Evolutionary conservation across 1,284 basidiomycete genomes (phyloP), one percentile per base, ranked within the genome.

Genomic region (Cerrena zonata): DNA sequence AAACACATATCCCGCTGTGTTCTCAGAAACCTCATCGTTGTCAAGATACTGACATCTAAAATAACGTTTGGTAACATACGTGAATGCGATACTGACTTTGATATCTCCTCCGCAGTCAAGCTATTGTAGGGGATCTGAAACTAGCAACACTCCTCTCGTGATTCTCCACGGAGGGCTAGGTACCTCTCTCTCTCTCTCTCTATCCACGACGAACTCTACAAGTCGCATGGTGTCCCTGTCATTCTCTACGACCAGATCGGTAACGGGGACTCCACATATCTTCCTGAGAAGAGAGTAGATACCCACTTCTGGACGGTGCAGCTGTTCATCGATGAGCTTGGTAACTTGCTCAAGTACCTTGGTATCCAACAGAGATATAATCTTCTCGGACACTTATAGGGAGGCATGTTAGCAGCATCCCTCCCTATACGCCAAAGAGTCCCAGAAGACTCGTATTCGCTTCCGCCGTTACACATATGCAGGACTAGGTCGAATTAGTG

Each of bases 221-320:
- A 48, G 42, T 50, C 34, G 1, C 37, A 58, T 53, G 44, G 43
- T n/a, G n/a, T n/a, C n/a, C 74, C 74, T 0, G 61, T 78, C 52
- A 53, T 79, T 46, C 54, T 79, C 45, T 77, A 78, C 58, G 76
- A 78, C 53, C 75, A 77, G 54, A 52, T 79, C 26, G 77, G 77
- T 5, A 69, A 57, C 38, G 75, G 71, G 2, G 50, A 56, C 37
- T 77, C 75, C 4, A 70, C 74, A 1, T 74, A 74, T 46, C 63
- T 69, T 2, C 61, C 48, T 0, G 67, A 71, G 13, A 74, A 70
- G 50, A 37, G 53, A 5, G 65, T 54, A 15, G 62, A 65, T 1
- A 53, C 53, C 15, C 52, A 53, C 0, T 78, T 78, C 58, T 79
- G 77, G 77, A 74, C 70, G 3, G 58, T 68, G 5, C 65, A 73